Evolutionary conservation across 1,284 basidiomycete genomes (phyloP).

Genomic region (Tilletia setariae): DNA sequence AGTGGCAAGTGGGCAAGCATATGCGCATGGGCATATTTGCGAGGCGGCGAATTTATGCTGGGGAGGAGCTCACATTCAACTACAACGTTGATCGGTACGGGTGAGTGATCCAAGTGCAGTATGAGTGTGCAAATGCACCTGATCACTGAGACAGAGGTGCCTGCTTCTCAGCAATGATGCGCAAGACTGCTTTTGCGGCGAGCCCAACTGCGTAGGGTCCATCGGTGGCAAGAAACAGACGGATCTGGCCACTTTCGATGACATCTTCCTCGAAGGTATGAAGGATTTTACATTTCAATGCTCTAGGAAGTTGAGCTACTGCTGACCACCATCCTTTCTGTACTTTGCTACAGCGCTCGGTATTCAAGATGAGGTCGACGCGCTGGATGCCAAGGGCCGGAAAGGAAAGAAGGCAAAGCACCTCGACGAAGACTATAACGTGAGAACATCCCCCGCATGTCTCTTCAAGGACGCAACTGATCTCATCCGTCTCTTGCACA

Average conservation of each 20-base stretch:
- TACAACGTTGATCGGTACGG: slow-evolving; percentile 99
- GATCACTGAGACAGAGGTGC: background rate
- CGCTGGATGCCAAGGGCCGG: slow-evolving; percentile 72
- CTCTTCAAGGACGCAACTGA: background rate
- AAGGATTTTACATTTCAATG: background rate
- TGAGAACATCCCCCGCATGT: background rate
- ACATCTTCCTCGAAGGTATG: slow-evolving; percentile 86
- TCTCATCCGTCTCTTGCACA: slow-evolving; percentile 27
- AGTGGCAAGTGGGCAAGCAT: slow-evolving; percentile 89
- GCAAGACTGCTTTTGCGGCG: slow-evolving; percentile 92
- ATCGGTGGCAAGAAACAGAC: slow-evolving; percentile 99
- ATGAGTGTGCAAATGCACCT: slow-evolving; percentile 57
- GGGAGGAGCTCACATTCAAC: slow-evolving; percentile 97
- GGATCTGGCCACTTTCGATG: slow-evolving; percentile 86
- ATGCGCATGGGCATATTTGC: slow-evolving; percentile 99
- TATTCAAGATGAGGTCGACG: slow-evolving; percentile 83
- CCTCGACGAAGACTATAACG: slow-evolving; percentile 85
- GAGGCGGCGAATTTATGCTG: slow-evolving; percentile 71
- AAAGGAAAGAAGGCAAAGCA: slow-evolving; percentile 88
- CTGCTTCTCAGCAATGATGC: slow-evolving; percentile 67
- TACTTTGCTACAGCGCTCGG: slow-evolving; percentile 70
- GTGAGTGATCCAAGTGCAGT: slow-evolving; percentile 44
- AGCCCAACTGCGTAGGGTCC: slow-evolving; percentile 89
- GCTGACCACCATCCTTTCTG: background rate
- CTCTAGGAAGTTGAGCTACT: background rate